Base-by-base conservation (phyloP, 768 basidiomycete genomes). In the Macrolepiota dolichaula region DNA sequence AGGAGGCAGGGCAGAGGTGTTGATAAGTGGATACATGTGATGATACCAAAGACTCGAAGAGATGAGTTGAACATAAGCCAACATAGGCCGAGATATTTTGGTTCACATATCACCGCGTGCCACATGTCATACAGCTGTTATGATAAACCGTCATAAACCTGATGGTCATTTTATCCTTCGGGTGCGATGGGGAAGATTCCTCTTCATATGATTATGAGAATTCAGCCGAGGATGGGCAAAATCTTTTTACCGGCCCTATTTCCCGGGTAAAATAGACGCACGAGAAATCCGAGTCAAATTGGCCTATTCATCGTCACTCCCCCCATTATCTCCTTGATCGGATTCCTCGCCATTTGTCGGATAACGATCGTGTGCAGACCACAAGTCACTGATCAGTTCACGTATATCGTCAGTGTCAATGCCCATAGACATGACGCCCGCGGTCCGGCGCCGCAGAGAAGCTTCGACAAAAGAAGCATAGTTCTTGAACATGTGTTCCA, bases 311-410 rank as follows among this genome's bases (percentile, higher is more conserved):
- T 64, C 63, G 32, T 64, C 19, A 54, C 44, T 55, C 52, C 37
- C 55, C 19, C 64, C 66, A 29, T 66, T 66, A 19, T 65, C 70
- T 12, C 65, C 71, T 15, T 17, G 22, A 24, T 56, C 69, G 10
- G 55, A 62, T 35, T 54, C 62, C 22, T 64, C 66, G 35, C 65
- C 74, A 19, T 71, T 76, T 51, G 74, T 72, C 13, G 70, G 71
- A 27, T 74, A 71, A 63, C 71, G 74, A 62, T 87, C 86, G 51
- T 81, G 78, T 29, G 88, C 72, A 19, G 77, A 80, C 87, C 88
- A 88, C 51, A 89, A 66, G 42, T 80, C 80, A 64, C 84, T 82
- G 15, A 71, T 76, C 36, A 89, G 69, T 54, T 87, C 87, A 57
- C 68, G 77, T 56, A 87, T 65, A 3, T 87, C 87, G 62, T 89